A percentile compares a stretch with the other conserved stretches of the same genome.
These are phyloP conservation scores for Chrysoporthe cubensis DNA, from an alignment of 2,329 filamentous ascomycete species.

Conservation along the genomic window DNA sequence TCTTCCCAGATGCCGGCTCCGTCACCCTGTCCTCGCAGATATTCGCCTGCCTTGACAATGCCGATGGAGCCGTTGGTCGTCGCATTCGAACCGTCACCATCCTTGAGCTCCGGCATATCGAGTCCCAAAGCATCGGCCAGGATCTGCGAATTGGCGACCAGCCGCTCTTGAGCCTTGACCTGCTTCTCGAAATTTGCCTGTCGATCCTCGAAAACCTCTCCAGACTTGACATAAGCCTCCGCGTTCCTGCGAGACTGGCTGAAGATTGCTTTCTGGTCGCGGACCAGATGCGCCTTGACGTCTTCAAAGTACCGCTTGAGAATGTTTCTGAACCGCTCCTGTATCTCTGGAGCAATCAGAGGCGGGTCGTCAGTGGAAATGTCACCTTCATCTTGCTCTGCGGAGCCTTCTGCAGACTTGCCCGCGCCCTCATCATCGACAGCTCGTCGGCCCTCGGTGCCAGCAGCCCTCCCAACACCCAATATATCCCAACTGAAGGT, in stretches of 20 bases:
- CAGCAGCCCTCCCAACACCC: conserved; percentile 69
- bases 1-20: conserved; percentile 98
- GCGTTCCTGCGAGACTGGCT: conserved; percentile 92
- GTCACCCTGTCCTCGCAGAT: conserved; percentile 85
- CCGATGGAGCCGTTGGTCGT: conserved; percentile 80
- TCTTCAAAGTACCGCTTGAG: conserved; percentile 89
- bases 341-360: conserved; percentile 75
- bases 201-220: conserved; percentile 96
- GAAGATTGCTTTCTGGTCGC: conserved; percentile 89
- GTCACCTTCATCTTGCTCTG: conserved; percentile 54
- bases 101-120: conserved; percentile 92
- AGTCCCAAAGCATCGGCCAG: conserved; percentile 85
- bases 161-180: conserved; percentile 86
- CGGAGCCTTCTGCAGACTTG: conserved; percentile 45
- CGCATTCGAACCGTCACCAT: conserved; percentile 72
- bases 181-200: conserved; percentile 96
- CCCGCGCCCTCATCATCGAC: conserved; percentile 80
- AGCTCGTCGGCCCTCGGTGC: conserved; percentile 78
- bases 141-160: conserved; percentile 87
- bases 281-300: conserved; percentile 82
- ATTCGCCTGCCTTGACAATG: conserved; percentile 91
- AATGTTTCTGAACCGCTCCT: conserved; percentile 84
- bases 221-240: conserved; percentile 97
- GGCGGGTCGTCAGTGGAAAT: conserved; percentile 66
- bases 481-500: conserved; percentile 95